These are phyloP conservation scores for Cercophora samala DNA, from an alignment of 495 filamentous ascomycete genomes.

Conservation along the genomic window DNA sequence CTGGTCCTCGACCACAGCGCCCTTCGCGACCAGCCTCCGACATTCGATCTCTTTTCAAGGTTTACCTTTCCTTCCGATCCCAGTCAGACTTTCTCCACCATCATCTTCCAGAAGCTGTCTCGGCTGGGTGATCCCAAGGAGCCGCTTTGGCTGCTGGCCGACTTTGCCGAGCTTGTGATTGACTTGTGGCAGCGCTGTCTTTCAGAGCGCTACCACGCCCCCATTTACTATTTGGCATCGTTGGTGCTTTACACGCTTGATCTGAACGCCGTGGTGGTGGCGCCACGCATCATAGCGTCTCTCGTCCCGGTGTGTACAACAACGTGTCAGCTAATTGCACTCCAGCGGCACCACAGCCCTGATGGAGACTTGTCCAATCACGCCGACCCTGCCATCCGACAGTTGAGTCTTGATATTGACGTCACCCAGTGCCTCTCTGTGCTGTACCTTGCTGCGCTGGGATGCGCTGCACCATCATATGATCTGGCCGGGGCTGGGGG, in stretches of 20 bases:
- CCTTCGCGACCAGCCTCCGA: constrained; percentile 34
- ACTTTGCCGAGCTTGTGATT: constrained; percentile 44
- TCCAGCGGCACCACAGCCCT: constrained; percentile 27
- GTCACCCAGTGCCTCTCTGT: constrained; percentile 40
- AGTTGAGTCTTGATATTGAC: constrained; percentile 33
- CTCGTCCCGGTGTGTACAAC: constrained; percentile 43
- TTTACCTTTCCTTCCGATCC: constrained; percentile 42
- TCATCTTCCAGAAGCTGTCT: constrained; percentile 44
- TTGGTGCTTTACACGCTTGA: constrained; percentile 40
- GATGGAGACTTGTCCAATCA: constrained; percentile 29
- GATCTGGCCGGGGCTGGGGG: constrained; percentile 7
- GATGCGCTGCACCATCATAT: constrained; percentile 29
- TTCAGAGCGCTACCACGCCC: constrained; percentile 40
- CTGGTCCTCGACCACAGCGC: constrained; percentile 44
- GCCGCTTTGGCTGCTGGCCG: constrained; percentile 39
- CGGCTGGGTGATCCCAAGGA: constrained; percentile 35
- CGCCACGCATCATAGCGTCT: constrained; percentile 41
- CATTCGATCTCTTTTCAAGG: constrained; percentile 43
- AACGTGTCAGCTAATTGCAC: constrained; percentile 33
- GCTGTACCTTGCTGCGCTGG: constrained; percentile 40
- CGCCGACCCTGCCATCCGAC: constrained; percentile 24
- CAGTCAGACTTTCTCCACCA: constrained; percentile 39
- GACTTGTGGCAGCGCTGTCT: constrained; percentile 46
- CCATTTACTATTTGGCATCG: constrained; percentile 43
- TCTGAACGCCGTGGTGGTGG: constrained; percentile 38